Evolutionary conservation across 345 rosid species (phyloP).

Genomic region (Arabidopsis arenosa): DNA sequence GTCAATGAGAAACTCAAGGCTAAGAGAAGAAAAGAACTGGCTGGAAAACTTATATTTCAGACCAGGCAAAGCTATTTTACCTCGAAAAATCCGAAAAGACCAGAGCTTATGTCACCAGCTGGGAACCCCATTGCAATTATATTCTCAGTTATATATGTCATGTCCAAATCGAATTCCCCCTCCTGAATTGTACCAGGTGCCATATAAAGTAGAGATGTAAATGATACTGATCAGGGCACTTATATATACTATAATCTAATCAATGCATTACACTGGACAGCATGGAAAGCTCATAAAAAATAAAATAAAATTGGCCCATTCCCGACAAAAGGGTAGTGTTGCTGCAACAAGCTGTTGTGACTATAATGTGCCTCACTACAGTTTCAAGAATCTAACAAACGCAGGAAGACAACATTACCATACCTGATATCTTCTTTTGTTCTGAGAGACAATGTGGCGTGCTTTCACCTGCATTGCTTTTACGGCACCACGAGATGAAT

Average conservation of each 20-base stretch:
- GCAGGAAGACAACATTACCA: neutral
- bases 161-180: slow-evolving; percentile 75
- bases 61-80: slow-evolving; percentile 44
- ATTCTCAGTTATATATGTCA: slow-evolving; percentile 88
- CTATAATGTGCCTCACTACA: neutral
- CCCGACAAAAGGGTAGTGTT: neutral
- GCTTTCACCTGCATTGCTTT: slow-evolving; percentile 97
- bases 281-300: neutral
- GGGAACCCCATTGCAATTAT: slow-evolving; percentile 98
- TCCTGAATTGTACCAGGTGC: slow-evolving; percentile 55
- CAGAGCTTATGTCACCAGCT: slow-evolving; percentile 94
- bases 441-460: slow-evolving; percentile 92
- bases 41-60: slow-evolving; percentile 17
- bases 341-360: neutral
- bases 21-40: slow-evolving; percentile 18
- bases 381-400: slow-evolving; percentile 17
- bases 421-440: slow-evolving; percentile 96
- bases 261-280: neutral
- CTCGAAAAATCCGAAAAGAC: slow-evolving; percentile 88
- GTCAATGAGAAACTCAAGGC: slow-evolving; percentile 15
- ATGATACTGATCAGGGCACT: neutral
- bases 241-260: slow-evolving; percentile 20
- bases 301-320: neutral
- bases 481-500: slow-evolving; percentile 85
- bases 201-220: slow-evolving; percentile 21